Base-by-base conservation (phyloP, 2,329 filamentous ascomycete genomes). In the Cephalotrichum gorgonifer region DNA sequence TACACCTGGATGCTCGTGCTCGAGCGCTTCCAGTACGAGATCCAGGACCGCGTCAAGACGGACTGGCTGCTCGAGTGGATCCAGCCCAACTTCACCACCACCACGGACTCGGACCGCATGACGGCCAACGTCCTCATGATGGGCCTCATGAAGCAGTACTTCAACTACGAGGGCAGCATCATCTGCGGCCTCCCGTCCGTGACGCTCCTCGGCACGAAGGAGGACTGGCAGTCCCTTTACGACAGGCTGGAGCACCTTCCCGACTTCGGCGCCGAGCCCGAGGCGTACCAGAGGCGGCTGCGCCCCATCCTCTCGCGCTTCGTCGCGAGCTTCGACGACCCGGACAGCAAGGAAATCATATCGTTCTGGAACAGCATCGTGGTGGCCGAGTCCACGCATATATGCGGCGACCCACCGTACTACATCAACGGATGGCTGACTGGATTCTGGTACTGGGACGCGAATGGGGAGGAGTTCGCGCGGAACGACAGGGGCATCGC, bases 341-440 rank as follows among this genome's bases (percentile, higher is more conserved):
- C 66, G 0, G 57, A 61, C 2, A 59, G 61, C 30, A 42, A 55
- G 0, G 65, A 64, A 6, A 59, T 60, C 0, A 56, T 54, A 20
- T 50, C 55, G 1, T 76, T 76, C 44, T 77, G 73, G 72, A 58
- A 55, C 26, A 58, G 63, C 51, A 70, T 70, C 44, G 68, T 70
- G 0, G 57, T 64, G 42, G 63, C 60, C 43, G 55, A 52, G 49
- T 62, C 51, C 44, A 55, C 51, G n/a, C 65, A 54, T 41, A 57
- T 57, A n/a, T 56, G 50, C 35, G 63, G 57, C 53, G 66, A 20
- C 8, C 47, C 47, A 30, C 47, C 47, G 27, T 49, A 44, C 31
- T 44, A 64, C 54, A 51, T 73, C 2, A 69, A 65, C 0, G 73
- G 74, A 5, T 77, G 72, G 73, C 64, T 75, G 47, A 69, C 69